Conservation (phyloP, 306 rosid species). For the Quercus robur region DNA sequence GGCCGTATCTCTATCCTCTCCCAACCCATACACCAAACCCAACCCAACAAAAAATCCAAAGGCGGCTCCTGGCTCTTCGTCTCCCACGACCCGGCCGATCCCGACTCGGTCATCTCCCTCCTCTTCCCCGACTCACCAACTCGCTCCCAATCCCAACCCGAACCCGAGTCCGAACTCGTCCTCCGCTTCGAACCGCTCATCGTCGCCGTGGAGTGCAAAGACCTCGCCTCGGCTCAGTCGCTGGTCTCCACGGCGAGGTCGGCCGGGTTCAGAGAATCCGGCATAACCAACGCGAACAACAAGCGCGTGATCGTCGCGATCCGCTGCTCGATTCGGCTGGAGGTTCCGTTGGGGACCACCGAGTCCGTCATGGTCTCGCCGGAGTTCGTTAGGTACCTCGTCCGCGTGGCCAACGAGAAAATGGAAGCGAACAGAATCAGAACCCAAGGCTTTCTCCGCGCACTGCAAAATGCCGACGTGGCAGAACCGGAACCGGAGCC, state of each 20-base stretch:
- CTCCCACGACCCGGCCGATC: conserved; percentile 71
- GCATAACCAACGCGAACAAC: conserved; percentile 59
- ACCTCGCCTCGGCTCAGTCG: conserved; percentile 70
- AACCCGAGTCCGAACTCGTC: conserved; percentile 48
- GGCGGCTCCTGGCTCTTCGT: conserved; percentile 88
- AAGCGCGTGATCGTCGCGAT: conserved; percentile 87
- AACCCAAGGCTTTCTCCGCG: conserved; percentile 59
- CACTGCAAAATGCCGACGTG: conserved; percentile 27
- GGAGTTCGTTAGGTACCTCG: conserved; percentile 65
- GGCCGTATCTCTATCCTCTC: conserved; percentile 88
- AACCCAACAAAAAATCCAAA: conserved; percentile 67
- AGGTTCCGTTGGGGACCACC: conserved; percentile 72
- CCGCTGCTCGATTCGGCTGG: conserved; percentile 84
- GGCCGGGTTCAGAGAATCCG: conserved; percentile 88
- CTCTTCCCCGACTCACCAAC: conserved; percentile 39
- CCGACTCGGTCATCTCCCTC: conserved; percentile 54
- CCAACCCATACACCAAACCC: conserved; percentile 39
- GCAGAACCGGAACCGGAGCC: conserved; percentile 19
- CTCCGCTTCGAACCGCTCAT: conserved; percentile 93
- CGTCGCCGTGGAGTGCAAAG: conserved; percentile 77
- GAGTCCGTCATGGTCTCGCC: conserved; percentile 56
- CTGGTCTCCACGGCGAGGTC: conserved; percentile 79
- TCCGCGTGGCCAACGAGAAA: conserved; percentile 69
- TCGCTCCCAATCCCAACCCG: background rate
- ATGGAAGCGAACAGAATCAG: conserved; percentile 78